Evolutionary conservation across 163 green algal genomes (phyloP).

Genomic region (Scenedesmus sp.): DNA sequence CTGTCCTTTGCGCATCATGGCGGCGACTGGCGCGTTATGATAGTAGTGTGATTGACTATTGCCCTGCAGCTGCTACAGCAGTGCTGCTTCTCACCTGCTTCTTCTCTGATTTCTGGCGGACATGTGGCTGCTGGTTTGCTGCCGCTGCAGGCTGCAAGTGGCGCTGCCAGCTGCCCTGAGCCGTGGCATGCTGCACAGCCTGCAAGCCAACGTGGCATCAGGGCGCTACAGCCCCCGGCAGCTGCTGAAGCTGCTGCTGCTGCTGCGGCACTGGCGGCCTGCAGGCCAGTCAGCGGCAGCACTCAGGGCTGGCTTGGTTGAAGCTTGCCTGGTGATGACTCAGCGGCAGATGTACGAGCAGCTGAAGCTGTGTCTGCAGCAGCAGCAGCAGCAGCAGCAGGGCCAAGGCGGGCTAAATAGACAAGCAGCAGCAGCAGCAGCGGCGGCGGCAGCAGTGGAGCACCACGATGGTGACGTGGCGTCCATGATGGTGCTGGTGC

Average conservation of each 20-base stretch:
- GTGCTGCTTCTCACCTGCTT: too few species aligned
- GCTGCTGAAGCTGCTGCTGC: slow-evolving; percentile 47
- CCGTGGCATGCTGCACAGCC: slow-evolving; percentile 1
- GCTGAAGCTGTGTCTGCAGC: not conserved
- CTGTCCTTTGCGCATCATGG: too few species aligned
- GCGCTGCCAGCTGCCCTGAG: not conserved
- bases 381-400: slow-evolving; percentile 40
- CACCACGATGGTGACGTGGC: not conserved
- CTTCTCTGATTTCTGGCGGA: not conserved
- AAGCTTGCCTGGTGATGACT: not conserved
- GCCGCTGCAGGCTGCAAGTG: slow-evolving; percentile 15
- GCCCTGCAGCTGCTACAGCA: too few species aligned
- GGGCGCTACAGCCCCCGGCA: slow-evolving; percentile 16
- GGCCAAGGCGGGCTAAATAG: not conserved
- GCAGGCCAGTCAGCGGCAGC: slow-evolving; percentile 30
- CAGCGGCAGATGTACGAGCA: slow-evolving; percentile 12
- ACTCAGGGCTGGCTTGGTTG: not conserved
- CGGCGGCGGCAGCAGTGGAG: not conserved
- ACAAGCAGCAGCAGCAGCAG: slow-evolving; percentile 13
- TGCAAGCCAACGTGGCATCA: not conserved
- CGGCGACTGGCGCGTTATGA: too few species aligned
- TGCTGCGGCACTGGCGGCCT: slow-evolving; percentile 38
- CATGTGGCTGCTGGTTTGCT: slow-evolving; percentile 7
- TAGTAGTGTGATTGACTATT: too few species aligned
- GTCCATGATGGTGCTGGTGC: not conserved